These are phyloP conservation scores for Rhytidiadelphus loreus DNA, from an alignment of 225 moss, liverwort and hornwort genomes.

Conservation along the genomic window DNA sequence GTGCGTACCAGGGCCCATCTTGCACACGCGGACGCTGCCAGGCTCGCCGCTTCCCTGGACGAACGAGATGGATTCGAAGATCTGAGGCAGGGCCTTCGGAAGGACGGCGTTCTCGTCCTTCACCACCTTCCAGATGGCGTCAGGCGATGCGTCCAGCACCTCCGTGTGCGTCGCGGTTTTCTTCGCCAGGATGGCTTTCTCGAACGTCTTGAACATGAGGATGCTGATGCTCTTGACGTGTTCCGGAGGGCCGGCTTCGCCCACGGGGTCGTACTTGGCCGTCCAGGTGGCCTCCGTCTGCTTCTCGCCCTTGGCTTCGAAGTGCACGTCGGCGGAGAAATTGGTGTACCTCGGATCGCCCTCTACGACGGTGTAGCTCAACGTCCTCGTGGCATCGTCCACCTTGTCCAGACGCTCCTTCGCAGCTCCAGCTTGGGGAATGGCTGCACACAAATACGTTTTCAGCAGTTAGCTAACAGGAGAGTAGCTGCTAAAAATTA, in stretches of 20 bases:
- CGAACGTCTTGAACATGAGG: constrained; percentile 23
- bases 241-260: constrained; percentile 10
- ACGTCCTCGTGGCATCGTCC: constrained; percentile 13
- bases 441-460: neutral
- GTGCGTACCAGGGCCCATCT: constrained; percentile 13
- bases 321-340: constrained; percentile 2
- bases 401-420: constrained; percentile 31
- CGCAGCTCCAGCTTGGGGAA: constrained; percentile 22
- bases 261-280: constrained; percentile 13
- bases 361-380: constrained; percentile 14
- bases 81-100: neutral
- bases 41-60: constrained; percentile 8
- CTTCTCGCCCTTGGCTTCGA: neutral
- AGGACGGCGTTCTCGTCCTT: constrained; percentile 7
- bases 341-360: constrained; percentile 28
- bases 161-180: constrained; percentile 6
- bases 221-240: constrained; percentile 11
- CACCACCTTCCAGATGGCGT: constrained; percentile 6
- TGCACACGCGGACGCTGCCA: constrained; percentile 13
- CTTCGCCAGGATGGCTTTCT: constrained; percentile 5
- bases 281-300: constrained; percentile 18
- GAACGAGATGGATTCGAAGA: constrained; percentile 9
- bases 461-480: neutral
- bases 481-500: neutral
- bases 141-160: neutral